These are phyloP conservation scores for Russula virescens DNA, from an alignment of 768 basidiomycete species.

Conservation along the genomic window DNA sequence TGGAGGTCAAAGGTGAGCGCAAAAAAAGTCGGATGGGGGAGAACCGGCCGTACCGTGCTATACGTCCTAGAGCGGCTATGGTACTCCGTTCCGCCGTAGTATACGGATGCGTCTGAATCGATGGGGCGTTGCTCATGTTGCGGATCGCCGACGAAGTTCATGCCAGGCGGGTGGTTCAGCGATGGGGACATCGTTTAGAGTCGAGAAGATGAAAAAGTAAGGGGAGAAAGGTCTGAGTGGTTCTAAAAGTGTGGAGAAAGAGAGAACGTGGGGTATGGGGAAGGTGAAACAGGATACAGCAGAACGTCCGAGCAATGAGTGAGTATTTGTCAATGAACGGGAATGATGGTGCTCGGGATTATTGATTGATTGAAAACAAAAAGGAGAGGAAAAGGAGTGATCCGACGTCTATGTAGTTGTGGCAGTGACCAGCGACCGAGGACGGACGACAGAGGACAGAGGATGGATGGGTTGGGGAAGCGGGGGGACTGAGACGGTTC, in stretches of 20 bases:
- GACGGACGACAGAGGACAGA: neutral
- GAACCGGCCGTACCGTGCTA: constrained; percentile 56
- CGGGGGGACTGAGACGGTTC: too few relatives aligned
- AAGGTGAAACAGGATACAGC: neutral
- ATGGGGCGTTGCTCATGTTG: constrained; percentile 35
- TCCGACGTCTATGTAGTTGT: neutral
- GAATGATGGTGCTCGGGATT: neutral
- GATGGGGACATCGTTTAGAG: constrained; percentile 52
- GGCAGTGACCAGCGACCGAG: too few relatives aligned
- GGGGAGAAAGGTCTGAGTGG: neutral
- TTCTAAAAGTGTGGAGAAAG: neutral
- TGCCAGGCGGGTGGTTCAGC: constrained; percentile 56
- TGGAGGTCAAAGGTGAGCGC: constrained; percentile 8
- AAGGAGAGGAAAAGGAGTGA: neutral
- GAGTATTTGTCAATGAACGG: constrained; percentile 13
- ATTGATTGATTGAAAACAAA: neutral
- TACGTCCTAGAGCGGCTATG: constrained; percentile 84
- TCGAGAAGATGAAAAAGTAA: constrained; percentile 6
- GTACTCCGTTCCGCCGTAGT: constrained; percentile 77
- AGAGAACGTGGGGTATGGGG: constrained; percentile 4
- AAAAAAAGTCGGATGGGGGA: neutral
- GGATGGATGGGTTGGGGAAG: too few relatives aligned
- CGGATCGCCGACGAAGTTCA: constrained; percentile 62
- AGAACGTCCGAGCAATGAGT: constrained; percentile 3
- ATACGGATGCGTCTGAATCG: constrained; percentile 67